Percentiles rank a stretch among this genome's conserved stretches.
phyloP scores from a whole-genome alignment of 139 green algal species.

The Astrephomene gubernaculifera region DNA sequence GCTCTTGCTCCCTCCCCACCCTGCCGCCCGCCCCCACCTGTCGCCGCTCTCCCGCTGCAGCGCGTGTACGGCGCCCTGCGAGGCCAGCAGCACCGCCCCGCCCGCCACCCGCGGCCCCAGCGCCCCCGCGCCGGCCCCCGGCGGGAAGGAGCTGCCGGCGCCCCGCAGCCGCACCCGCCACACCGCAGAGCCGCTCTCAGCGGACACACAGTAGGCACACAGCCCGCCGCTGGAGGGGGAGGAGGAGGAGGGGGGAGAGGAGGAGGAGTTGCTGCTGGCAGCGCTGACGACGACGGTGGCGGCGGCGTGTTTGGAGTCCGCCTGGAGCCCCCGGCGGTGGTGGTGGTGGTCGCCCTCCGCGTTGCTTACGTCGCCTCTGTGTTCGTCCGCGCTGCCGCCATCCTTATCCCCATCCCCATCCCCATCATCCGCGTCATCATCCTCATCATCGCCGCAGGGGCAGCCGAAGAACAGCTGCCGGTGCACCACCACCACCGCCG shows the following conservation, averaged over 20 bases:
- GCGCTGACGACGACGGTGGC: no score
- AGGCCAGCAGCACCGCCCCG: slow-evolving; percentile 5
- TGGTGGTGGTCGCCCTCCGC: no score
- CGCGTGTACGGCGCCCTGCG: not conserved
- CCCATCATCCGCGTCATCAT: not conserved
- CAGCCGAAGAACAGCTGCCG: slow-evolving; percentile 31
- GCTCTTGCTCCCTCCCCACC: not conserved
- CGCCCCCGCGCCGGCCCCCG: not conserved
- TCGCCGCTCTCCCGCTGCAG: not conserved
- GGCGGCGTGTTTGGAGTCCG: no score
- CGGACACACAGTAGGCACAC: slow-evolving; percentile 5
- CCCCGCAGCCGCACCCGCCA: not conserved
- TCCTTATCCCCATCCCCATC: not conserved
- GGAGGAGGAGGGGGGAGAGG: no score
- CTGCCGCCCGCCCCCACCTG: not conserved
- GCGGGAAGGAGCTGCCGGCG: slow-evolving; percentile 7
- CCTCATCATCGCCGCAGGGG: slow-evolving; percentile 8
- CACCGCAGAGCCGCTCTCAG: not conserved
- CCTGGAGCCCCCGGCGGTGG: no score
- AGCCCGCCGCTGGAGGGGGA: not conserved
- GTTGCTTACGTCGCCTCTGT: no score
- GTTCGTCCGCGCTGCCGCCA: not conserved
- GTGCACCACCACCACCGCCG: slow-evolving; percentile 1
- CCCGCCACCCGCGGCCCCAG: slow-evolving; percentile 24
- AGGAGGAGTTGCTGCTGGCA: no score